Conservation (phyloP, 495 filamentous ascomycete genomes). For the Oleoguttula mirabilis region DNA sequence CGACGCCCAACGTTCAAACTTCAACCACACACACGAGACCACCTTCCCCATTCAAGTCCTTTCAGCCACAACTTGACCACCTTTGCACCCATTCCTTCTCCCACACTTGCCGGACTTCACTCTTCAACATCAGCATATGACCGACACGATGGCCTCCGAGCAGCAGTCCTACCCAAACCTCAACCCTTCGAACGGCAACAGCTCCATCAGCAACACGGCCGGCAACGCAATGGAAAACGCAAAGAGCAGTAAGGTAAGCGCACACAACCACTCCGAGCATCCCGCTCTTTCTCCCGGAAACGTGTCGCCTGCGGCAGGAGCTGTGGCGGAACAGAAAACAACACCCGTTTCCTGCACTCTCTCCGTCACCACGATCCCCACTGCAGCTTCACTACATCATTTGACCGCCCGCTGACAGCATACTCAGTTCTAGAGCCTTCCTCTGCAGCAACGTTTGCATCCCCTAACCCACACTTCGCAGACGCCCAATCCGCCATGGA, state of each 20-base stretch:
- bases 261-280: constrained; percentile 14
- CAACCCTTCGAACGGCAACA: constrained; percentile 19
- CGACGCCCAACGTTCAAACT: too few relatives aligned
- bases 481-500: constrained; percentile 32
- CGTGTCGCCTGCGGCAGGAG: constrained; percentile 5
- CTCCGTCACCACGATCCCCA: not conserved
- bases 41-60: too few relatives aligned
- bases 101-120: too few relatives aligned
- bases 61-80: too few relatives aligned
- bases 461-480: constrained; percentile 11
- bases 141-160: not conserved
- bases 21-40: too few relatives aligned
- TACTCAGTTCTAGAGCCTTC: constrained; percentile 1
- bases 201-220: constrained; percentile 9
- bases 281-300: constrained; percentile 17
- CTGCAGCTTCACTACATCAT: not conserved
- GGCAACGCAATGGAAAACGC: constrained; percentile 21
- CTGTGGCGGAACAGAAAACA: not conserved
- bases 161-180: constrained; percentile 20
- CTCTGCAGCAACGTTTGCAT: not conserved
- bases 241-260: constrained; percentile 29
- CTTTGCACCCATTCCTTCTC: too few relatives aligned
- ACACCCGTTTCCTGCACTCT: not conserved
- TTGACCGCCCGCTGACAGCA: constrained; percentile 14
- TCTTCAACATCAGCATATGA: too few relatives aligned